These are phyloP conservation scores for Flagelloscypha sp. DNA, from an alignment of 768 basidiomycete species.

Conservation along the genomic window DNA sequence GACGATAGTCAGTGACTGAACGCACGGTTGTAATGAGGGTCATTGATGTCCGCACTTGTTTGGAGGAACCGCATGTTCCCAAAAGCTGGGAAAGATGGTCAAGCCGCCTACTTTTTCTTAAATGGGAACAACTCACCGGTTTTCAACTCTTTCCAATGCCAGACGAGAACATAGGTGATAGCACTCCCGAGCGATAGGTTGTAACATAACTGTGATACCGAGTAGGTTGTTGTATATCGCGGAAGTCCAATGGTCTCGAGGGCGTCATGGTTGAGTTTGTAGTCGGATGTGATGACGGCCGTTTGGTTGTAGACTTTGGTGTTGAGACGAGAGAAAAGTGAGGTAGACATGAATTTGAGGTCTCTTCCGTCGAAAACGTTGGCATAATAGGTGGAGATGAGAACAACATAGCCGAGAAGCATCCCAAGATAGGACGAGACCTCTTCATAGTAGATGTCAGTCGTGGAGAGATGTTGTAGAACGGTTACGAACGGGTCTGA, in stretches of 20 bases:
- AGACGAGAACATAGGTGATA: slow-evolving; percentile 40
- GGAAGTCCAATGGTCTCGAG: slow-evolving; percentile 17
- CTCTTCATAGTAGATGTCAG: slow-evolving; percentile 17
- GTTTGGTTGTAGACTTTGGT: slow-evolving; percentile 31
- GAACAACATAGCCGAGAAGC: slow-evolving; percentile 35
- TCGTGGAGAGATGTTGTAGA: neutral
- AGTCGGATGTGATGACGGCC: slow-evolving; percentile 30
- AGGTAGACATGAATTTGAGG: slow-evolving; percentile 40
- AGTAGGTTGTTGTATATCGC: slow-evolving; percentile 40
- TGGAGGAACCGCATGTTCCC: slow-evolving; percentile 32
- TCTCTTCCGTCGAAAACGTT: slow-evolving; percentile 38
- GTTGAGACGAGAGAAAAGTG: slow-evolving; percentile 30
- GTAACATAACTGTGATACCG: slow-evolving; percentile 39
- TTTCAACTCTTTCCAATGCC: slow-evolving; percentile 45
- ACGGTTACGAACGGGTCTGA: slow-evolving; percentile 34
- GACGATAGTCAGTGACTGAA: neutral
- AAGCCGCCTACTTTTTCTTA: too few species aligned
- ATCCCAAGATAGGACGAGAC: slow-evolving; percentile 42
- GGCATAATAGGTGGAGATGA: slow-evolving; percentile 33
- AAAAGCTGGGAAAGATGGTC: slow-evolving; percentile 25
- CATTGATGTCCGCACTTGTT: slow-evolving; percentile 32
- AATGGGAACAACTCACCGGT: slow-evolving; percentile 19
- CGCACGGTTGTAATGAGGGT: slow-evolving; percentile 40
- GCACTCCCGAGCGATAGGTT: slow-evolving; percentile 44
- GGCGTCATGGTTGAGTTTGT: slow-evolving; percentile 24